phyloP scores from a whole-genome alignment of 2,329 filamentous ascomycete species.

The Ophiostoma ulmi region DNA sequence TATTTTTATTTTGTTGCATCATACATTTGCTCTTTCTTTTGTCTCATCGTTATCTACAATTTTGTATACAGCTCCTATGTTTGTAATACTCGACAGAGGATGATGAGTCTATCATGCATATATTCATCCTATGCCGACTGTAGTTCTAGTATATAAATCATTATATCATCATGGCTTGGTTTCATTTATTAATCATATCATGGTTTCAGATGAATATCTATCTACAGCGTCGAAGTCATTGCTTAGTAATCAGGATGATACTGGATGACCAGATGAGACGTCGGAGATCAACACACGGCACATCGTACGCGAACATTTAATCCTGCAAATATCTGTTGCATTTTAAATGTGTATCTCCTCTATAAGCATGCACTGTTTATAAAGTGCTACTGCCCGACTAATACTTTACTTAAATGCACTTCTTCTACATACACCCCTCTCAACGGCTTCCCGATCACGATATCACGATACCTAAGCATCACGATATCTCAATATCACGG shows the following conservation, averaged over 20 bases:
- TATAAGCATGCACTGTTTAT: neutral
- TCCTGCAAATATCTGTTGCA: neutral
- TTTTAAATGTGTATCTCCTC: neutral
- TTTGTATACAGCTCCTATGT: neutral
- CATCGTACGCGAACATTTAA: neutral
- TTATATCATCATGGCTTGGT: neutral
- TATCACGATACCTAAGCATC: neutral
- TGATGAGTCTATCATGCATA: neutral
- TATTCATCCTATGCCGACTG: constrained; percentile 8
- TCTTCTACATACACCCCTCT: neutral
- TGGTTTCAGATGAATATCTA: neutral
- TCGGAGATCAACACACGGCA: neutral
- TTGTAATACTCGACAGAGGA: constrained; percentile 10
- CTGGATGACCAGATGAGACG: no score
- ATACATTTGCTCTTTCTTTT: constrained; percentile 15
- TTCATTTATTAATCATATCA: neutral
- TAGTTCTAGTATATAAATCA: constrained; percentile 21
- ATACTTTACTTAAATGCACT: neutral
- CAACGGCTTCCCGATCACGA: neutral
- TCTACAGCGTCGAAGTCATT: neutral
- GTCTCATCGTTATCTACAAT: neutral
- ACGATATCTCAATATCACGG: neutral
- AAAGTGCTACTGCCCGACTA: neutral
- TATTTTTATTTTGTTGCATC: neutral
- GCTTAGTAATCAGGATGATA: neutral